A percentile compares a stretch with the other conserved stretches of the same genome.
Conservation (phyloP, 441 rosid genomes). For the Omphalea diandra region DNA sequence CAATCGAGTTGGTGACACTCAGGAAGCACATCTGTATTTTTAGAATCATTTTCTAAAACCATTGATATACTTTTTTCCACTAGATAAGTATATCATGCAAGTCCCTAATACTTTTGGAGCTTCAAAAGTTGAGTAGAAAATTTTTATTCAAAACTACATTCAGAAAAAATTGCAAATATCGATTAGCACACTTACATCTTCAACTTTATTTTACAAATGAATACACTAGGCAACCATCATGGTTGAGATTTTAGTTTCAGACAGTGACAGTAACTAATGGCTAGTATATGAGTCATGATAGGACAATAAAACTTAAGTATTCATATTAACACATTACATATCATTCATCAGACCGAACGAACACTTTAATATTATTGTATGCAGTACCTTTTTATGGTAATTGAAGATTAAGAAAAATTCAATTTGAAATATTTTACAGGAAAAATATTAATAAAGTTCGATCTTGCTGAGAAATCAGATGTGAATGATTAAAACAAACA, state of each 20-base stretch:
- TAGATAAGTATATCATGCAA: neutral
- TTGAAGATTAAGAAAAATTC: neutral
- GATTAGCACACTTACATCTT: neutral
- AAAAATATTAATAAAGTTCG: neutral
- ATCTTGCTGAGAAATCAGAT: neutral
- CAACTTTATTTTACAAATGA: neutral
- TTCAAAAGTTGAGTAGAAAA: neutral
- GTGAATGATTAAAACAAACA: conserved; percentile 4
- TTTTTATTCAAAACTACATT: neutral
- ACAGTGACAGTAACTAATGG: neutral
- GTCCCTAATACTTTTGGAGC: neutral
- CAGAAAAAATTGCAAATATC: neutral
- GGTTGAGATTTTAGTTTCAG: conserved; percentile 5
- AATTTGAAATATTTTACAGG: neutral
- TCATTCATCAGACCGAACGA: neutral
- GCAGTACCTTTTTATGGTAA: neutral
- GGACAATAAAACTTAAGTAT: neutral
- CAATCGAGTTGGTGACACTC: conserved; percentile 1
- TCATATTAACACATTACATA: neutral
- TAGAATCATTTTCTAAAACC: neutral
- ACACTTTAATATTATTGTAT: conserved; percentile 1
- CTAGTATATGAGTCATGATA: neutral
- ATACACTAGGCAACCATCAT: neutral
- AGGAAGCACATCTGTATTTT: neutral
- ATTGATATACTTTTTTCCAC: neutral